Base-by-base conservation (phyloP, 2,329 filamentous ascomycete species). In the Cadophora sp. region DNA sequence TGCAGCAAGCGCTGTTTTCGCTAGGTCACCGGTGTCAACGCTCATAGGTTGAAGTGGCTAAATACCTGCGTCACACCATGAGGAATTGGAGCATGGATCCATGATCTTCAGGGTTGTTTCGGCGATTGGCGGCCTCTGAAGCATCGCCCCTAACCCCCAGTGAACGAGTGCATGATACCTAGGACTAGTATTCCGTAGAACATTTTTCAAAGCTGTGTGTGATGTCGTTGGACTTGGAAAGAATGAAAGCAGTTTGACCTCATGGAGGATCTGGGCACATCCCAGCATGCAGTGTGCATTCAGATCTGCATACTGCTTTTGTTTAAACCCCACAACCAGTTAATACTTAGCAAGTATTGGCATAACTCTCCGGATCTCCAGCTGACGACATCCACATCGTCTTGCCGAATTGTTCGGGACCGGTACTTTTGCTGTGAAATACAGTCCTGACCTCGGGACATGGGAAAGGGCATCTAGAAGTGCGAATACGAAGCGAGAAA, bases 161-260 rank as follows among this genome's bases (percentile, higher is more conserved):
- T n/a, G n/a, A n/a, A n/a, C n/a, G n/a, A n/a, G 40, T 19, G 31
- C 56, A 59, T 37, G 34, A 59, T 59, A 22, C 34, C 43, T n/a
- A 9, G 24, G 34, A 8, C 22, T 31, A n/a, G n/a, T n/a, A n/a
- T n/a, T n/a, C n/a, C n/a, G n/a, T 58, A 11, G 14, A 26, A 0
- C 4, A 7, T 59, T 26, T 26, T 37, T 40, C n/a, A 9, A 9
- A 24, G 4, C 37, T n/a, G 14, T 37, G 55, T 26, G 34, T 24
- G 34, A 26, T 26, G 22, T 59, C 22, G 55, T 43, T 59, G 31
- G 12, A 40, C 6, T 27, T 16, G 40, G 40, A 27, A 7, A 53
- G 24, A 19, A 53, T 43, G 40, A 9, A 29, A 29, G 1, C 9
- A 29, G 40, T 43, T 14, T 27, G 26, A 27, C 50, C 24, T 12